A percentile compares a stretch with the other conserved stretches of the same genome.
Conservation (phyloP, 2,329 filamentous ascomycete genomes). For the Arachnomyces sp. region DNA sequence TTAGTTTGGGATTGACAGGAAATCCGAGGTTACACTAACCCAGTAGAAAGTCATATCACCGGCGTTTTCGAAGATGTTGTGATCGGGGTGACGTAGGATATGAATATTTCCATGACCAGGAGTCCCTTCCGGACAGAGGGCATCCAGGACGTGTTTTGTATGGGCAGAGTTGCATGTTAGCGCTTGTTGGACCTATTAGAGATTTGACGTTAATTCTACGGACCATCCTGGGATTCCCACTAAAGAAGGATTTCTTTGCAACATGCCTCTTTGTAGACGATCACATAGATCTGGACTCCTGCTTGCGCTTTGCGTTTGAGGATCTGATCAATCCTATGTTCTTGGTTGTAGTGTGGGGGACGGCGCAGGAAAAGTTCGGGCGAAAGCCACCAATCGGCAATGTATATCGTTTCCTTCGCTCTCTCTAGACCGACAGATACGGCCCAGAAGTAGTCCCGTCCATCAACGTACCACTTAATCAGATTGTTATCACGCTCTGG, state of each 20-base stretch:
- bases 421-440: constrained; percentile 83
- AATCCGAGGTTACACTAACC: constrained; percentile 27
- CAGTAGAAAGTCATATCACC: constrained; percentile 97
- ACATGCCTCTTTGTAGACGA: constrained; percentile 74
- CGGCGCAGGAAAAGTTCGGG: constrained; percentile 79
- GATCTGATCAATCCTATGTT: constrained; percentile 78
- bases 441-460: constrained; percentile 89
- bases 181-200: constrained; percentile 53
- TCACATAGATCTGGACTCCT: constrained; percentile 88
- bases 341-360: constrained; percentile 70
- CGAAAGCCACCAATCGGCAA: constrained; percentile 94
- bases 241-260: neutral
- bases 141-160: constrained; percentile 77
- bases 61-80: constrained; percentile 88
- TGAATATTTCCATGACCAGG: constrained; percentile 82
- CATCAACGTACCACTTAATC: constrained; percentile 96
- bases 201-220: neutral
- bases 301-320: constrained; percentile 83
- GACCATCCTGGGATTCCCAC: neutral
- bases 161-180: constrained; percentile 88
- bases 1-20: neutral
- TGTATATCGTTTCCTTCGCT: constrained; percentile 89
- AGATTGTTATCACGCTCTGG: constrained; percentile 77
- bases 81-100: constrained; percentile 85
- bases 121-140: constrained; percentile 69